Base-by-base conservation (phyloP, 2,329 filamentous ascomycete species). In the Dothiorella sarmentorum region DNA sequence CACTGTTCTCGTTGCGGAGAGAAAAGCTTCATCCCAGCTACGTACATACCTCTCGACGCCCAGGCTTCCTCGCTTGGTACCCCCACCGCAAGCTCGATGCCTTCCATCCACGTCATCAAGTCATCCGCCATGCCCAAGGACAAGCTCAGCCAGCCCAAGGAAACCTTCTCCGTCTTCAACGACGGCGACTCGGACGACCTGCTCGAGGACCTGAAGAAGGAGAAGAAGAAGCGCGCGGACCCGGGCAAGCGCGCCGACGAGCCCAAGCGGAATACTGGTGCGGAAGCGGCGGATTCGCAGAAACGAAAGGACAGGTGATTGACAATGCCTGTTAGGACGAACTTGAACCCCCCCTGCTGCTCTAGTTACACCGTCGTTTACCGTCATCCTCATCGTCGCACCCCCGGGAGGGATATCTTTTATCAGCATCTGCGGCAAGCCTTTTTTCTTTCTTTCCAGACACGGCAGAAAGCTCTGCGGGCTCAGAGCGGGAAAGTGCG, bases 81-180 rank as follows among this genome's bases (percentile, higher is more conserved):
- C 20, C 33, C 7, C 47, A 24, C 45, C 7, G 1, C 13, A 15
- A 9, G 6, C 13, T 53, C 20, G 4, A 53, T 53, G 49, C 49
- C 49, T 20, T 53, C 49, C 33, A 53, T 53, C 35, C 49, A 53
- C 49, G 49, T 53, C 49, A 53, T 53, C 49, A 53, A 53, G 22
- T 53, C 49, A 6, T 27, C 49, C 3, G 22, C 49, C 49, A 53
- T 53, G 49, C 33, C 49, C 9, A 53, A 53, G 24, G 49, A 53
- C 49, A 53, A 53, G 49, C 22, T 53, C 33, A 53, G n/a, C 35
- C 49, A 53, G 49, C 49, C 49, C 33, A 53, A 53, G 24, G 49
- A 53, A 38, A 53, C 49, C 49, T 53, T 53, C 24, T 53, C 49
- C 10, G 49, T 53, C 49, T 53, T 53, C 49, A 53, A 53, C 35